These are phyloP conservation scores for Coemansia sp. DNA, from an alignment of 371 early-diverging fungal species.

Conservation along the genomic window DNA sequence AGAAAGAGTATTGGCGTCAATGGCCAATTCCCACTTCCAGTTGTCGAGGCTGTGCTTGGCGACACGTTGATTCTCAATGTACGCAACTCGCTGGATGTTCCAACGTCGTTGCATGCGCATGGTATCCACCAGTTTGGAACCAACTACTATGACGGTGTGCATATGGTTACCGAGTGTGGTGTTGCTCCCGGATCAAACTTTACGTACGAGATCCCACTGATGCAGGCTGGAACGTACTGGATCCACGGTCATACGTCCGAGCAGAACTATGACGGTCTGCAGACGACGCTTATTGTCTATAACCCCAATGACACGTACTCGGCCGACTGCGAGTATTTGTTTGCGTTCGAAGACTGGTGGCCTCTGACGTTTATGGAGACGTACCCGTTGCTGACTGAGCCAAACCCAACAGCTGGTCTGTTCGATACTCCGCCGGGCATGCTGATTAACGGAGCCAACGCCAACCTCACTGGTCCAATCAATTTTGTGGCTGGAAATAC, in stretches of 20 bases:
- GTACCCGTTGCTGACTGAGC: constrained; percentile 6
- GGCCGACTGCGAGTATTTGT: constrained; percentile 68
- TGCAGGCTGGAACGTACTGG: constrained; percentile 74
- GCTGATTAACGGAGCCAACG: constrained; percentile 52
- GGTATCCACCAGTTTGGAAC: constrained; percentile 67
- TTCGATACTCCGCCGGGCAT: constrained; percentile 22
- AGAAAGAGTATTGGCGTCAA: constrained; percentile 73
- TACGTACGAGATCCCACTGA: constrained; percentile 63
- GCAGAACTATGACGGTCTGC: constrained; percentile 82
- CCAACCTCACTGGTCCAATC: constrained; percentile 42
- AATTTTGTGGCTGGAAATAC: constrained; percentile 70
- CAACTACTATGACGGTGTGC: constrained; percentile 63
- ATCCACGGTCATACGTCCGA: constrained; percentile 66
- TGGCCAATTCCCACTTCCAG: constrained; percentile 65
- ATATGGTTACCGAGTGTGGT: constrained; percentile 62
- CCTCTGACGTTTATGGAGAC: constrained; percentile 35
- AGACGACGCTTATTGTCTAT: constrained; percentile 71
- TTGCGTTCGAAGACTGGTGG: constrained; percentile 56
- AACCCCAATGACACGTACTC: constrained; percentile 61
- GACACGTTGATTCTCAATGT: constrained; percentile 65
- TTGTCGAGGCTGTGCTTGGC: constrained; percentile 28
- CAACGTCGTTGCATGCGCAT: constrained; percentile 66
- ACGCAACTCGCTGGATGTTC: constrained; percentile 61
- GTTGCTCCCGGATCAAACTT: constrained; percentile 58
- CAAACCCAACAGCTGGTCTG: constrained; percentile 4